Evolutionary conservation across 805 yeast species (phyloP), one percentile per base, ranked within the genome.

Genomic region (Yamadazyma endophytica): DNA sequence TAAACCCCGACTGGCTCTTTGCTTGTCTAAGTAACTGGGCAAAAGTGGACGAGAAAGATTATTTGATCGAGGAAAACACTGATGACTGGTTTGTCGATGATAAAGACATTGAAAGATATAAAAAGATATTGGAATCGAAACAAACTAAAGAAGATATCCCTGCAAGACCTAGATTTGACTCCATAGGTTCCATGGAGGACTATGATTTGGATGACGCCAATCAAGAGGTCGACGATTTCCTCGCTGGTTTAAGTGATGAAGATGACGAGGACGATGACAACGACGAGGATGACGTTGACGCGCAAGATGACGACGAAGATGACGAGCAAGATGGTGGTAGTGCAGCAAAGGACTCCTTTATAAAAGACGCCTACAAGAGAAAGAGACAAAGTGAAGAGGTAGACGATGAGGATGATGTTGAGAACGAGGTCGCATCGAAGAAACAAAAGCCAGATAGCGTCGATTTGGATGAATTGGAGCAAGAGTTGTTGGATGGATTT

Each of bases 1-100:
- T 90, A 13, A 81, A 79, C 47, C 89, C 95, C 2, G 92, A 85
- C 47, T 90, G 98, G 98, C 58, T 90, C 2, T 89, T 89, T 60
- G 79, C 82, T 21, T 84, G 96, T 54, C 65, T 90, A 43, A 78
- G 88, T 6, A 59, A 70, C 16, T 90, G 97, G 97, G 64, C 66
- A 33, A 72, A 70, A 27, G 79, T 79, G 0, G 77, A 79, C 12
- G 92, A 82, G 41, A 63, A 52, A 3, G 75, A 72, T 3, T 89
- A 67, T 49, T 52, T 66, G 24, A 62, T 88, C 13, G 58, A 68
- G 5, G 71, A 75, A n/a, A 68, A 65, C 4, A 67, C 69, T 13
- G 70, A 69, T 1, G 61, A 59, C 21, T 52, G 71, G 50, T 50
- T 68, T 11, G 63, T 68, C 21, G 52, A 70, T 13, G 63, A 64